A percentile compares a stretch with the other conserved stretches of the same genome.
Evolutionary conservation across 1,284 basidiomycete genomes (phyloP).

Genomic region (Leucoagaricus sp.): DNA sequence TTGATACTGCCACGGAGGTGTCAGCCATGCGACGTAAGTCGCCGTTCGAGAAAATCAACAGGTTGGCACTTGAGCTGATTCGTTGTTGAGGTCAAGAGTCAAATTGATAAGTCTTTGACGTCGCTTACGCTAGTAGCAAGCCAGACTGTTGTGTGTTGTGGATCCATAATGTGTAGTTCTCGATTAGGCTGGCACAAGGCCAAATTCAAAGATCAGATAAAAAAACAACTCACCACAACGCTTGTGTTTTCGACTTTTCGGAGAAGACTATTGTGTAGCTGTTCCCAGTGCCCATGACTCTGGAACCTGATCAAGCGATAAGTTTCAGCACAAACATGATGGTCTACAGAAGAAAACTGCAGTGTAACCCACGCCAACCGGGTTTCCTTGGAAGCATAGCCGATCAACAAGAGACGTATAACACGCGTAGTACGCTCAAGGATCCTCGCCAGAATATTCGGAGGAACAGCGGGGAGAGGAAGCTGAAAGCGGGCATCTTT

Average conservation of each 20-base stretch:
- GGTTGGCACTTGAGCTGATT: slow-evolving; percentile 14
- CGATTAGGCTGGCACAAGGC: no score
- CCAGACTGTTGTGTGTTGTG: slow-evolving; percentile 6
- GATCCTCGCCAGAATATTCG: neutral
- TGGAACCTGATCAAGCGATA: slow-evolving; percentile 6
- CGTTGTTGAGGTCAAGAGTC: neutral
- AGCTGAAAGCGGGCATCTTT: neutral
- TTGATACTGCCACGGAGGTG: slow-evolving; percentile 6
- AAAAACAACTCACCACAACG: slow-evolving; percentile 19
- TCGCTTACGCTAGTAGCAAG: slow-evolving; percentile 13
- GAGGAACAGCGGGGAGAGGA: neutral
- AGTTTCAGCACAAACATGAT: neutral
- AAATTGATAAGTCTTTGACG: neutral
- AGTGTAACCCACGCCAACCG: neutral
- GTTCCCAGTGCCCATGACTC: slow-evolving; percentile 15
- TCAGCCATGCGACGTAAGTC: slow-evolving; percentile 15
- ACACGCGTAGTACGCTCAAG: neutral
- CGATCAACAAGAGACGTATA: slow-evolving; percentile 8
- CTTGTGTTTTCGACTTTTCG: slow-evolving; percentile 19
- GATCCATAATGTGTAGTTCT: neutral
- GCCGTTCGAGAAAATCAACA: slow-evolving; percentile 11
- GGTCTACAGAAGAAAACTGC: neutral
- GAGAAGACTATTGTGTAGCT: slow-evolving; percentile 9
- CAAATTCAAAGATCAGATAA: neutral
- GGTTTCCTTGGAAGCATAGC: slow-evolving; percentile 12